These are phyloP conservation scores for Evernia prunastri DNA, from an alignment of 495 filamentous ascomycete species.

Conservation along the genomic window DNA sequence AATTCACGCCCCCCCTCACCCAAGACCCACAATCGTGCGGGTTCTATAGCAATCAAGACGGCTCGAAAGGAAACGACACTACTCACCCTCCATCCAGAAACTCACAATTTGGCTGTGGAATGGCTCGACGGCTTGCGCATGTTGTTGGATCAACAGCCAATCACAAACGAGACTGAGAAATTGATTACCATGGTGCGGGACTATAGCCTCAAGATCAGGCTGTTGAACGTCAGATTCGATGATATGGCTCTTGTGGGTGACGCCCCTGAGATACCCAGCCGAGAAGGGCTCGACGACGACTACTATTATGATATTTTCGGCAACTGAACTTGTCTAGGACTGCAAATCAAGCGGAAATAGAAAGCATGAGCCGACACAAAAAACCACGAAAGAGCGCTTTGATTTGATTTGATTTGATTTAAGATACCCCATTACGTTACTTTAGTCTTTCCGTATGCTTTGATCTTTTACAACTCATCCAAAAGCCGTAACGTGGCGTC, in stretches of 20 bases:
- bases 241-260: slow-evolving; percentile 49
- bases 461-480: slow-evolving; percentile 17
- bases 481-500: slow-evolving; percentile 22
- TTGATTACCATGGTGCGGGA: slow-evolving; percentile 76
- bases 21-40: slow-evolving; percentile 26
- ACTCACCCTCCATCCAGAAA: slow-evolving; percentile 73
- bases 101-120: slow-evolving; percentile 80
- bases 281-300: slow-evolving; percentile 48
- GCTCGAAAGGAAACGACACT: slow-evolving; percentile 54
- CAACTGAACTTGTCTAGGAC: slow-evolving; percentile 24
- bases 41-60: slow-evolving; percentile 29
- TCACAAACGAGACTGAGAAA: slow-evolving; percentile 92
- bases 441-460: not conserved
- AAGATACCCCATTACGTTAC: slow-evolving; percentile 16
- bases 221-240: slow-evolving; percentile 88
- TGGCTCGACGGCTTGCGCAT: slow-evolving; percentile 96
- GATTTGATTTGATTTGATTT: not conserved
- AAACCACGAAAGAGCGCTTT: not conserved
- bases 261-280: slow-evolving; percentile 39
- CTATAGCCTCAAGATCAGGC: slow-evolving; percentile 86
- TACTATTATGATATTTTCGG: slow-evolving; percentile 52
- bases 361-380: not conserved
- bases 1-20: slow-evolving; percentile 26
- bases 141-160: slow-evolving; percentile 89
- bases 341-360: not conserved